Conservation (phyloP, 805 yeast species). For the Saccharomyces paradoxus region DNA sequence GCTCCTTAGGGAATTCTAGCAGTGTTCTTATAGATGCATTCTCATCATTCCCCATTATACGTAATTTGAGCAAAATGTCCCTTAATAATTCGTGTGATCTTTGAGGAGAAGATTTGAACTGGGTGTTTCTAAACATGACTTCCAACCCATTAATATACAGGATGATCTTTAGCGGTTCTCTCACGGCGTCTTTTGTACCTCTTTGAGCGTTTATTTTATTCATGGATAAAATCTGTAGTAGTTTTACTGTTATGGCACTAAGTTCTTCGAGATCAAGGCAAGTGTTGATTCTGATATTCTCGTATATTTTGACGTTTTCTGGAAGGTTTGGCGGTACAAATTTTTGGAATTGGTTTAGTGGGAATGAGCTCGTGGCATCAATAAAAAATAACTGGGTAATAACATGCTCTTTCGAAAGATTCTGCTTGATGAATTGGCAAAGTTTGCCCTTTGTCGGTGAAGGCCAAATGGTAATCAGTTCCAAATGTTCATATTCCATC, state of each 20-base stretch:
- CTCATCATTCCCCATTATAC: conserved; percentile 13
- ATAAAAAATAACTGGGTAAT: conserved; percentile 19
- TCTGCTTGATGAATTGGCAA: conserved; percentile 7
- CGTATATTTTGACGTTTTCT: conserved; percentile 15
- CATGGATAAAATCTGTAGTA: conserved; percentile 7
- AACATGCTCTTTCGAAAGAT: conserved; percentile 2
- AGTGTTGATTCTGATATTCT: conserved; percentile 21
- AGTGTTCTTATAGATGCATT: conserved; percentile 6
- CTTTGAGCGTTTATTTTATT: conserved; percentile 1
- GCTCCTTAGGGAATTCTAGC: conserved; percentile 10
- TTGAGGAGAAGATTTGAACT: conserved; percentile 10
- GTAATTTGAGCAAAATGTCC: conserved; percentile 15
- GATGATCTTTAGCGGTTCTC: background rate
- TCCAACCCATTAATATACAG: conserved; percentile 21
- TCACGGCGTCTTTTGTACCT: background rate
- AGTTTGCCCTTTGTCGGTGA: conserved; percentile 6
- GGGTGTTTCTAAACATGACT: conserved; percentile 24
- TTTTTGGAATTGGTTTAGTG: conserved; percentile 19
- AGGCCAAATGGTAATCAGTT: conserved; percentile 11
- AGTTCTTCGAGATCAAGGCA: conserved; percentile 25
- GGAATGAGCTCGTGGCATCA: conserved; percentile 28
- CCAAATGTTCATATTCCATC: conserved; percentile 3
- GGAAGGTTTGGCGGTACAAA: conserved; percentile 11
- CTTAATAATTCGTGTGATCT: conserved; percentile 19
- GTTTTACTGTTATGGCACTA: conserved; percentile 7